Conservation (phyloP, 345 rosid species). For the Jatropha curcas region DNA sequence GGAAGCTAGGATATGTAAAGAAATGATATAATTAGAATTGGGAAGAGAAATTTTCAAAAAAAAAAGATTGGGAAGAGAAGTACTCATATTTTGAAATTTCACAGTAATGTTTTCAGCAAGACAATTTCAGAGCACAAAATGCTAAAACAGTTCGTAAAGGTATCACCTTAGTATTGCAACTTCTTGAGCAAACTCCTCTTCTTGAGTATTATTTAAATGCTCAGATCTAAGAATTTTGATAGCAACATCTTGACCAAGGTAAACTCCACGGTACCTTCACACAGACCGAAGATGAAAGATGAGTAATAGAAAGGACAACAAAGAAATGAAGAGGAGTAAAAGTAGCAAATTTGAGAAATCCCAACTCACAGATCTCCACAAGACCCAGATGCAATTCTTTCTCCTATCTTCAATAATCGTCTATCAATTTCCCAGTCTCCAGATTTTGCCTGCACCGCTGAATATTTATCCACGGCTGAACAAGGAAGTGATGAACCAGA, state of each 20-base stretch:
- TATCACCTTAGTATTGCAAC: constrained; percentile 63
- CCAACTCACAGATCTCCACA: constrained; percentile 71
- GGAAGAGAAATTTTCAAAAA: too few species aligned
- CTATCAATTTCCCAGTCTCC: constrained; percentile 61
- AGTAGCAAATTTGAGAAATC: constrained; percentile 14
- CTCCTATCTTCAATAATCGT: constrained; percentile 56
- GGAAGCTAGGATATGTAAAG: neutral
- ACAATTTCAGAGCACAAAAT: neutral
- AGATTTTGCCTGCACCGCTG: constrained; percentile 28
- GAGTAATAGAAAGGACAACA: constrained; percentile 3
- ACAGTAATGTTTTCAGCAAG: neutral
- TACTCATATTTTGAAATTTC: neutral
- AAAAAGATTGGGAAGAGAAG: too few species aligned
- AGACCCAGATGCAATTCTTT: constrained; percentile 64
- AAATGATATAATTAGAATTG: neutral
- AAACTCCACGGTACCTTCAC: constrained; percentile 56
- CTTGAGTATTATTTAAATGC: constrained; percentile 50
- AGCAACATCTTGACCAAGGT: constrained; percentile 75
- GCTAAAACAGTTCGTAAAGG: neutral
- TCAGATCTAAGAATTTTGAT: constrained; percentile 64
- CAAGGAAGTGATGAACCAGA: constrained; percentile 52
- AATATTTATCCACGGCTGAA: constrained; percentile 35
- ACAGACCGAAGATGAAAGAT: constrained; percentile 20
- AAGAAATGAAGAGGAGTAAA: constrained; percentile 11
- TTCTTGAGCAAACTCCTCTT: constrained; percentile 66